Base-by-base conservation (phyloP, 495 filamentous ascomycete species). In the Astrothelium subdiscretum region DNA sequence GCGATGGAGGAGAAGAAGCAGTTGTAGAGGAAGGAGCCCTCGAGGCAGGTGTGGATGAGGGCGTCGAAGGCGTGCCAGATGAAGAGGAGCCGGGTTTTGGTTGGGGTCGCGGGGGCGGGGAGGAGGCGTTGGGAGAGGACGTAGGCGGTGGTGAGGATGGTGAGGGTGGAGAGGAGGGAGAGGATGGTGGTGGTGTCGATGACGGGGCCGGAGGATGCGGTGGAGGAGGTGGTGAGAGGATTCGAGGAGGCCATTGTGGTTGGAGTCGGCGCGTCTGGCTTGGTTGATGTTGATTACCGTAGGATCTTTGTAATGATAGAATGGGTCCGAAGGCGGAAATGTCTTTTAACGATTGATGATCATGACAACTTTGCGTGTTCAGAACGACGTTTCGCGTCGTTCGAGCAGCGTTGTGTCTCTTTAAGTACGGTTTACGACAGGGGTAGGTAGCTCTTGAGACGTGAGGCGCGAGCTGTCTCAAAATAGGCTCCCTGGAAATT, bases 41-140 rank as follows among this genome's bases (percentile, higher is more conserved):
- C 92, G 74, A 96, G 85, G 67, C 87, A 77, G 74, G 92, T 77
- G 79, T 97, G 92, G 68, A 90, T 90, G 22, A 97, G 83, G 54
- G 87, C 85, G 74, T 96, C 90, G 77, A 96, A 96, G 65, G 85
- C 79, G 79, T 96, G 92, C 92, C 92, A 97, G 78, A 91, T 84
- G 80, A 95, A 96, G 64, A 97, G 84, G 68, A 86, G 69, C 65
- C 91, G 89, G 60, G 76, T 73, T 43, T 76, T 79, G 20, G 63
- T 68, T 8, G 70, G 67, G 24, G 82, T 75, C n/a, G 66, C 75
- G 65, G 67, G 68, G n/a, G 66, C 75, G 22, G 79, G 81, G 59
- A 83, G 75, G 22, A 83, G 70, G 24, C 61, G 63, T 12, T 68
- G 67, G 63, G 78, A 77, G 58, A 79, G 70, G 38, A 71, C 0